Evolutionary conservation across 1,139 yeast species (phyloP).

Genomic region (Yamadazyma sp.): DNA sequence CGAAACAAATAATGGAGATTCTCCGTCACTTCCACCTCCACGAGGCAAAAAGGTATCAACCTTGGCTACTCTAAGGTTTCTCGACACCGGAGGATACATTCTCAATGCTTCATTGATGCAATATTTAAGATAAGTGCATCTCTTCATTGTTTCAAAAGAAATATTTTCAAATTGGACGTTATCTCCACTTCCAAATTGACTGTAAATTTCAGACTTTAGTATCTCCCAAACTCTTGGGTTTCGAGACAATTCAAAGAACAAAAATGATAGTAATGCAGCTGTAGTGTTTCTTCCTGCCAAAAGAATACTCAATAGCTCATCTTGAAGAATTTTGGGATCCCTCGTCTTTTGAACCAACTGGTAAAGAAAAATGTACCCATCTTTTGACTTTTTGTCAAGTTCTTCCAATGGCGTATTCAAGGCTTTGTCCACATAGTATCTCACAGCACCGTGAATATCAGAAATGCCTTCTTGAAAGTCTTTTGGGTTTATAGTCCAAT

Average conservation of each 20-base stretch:
- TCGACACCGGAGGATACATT: constrained; percentile 54
- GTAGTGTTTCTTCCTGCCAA: constrained; percentile 57
- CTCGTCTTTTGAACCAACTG: constrained; percentile 47
- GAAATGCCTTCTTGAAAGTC: constrained; percentile 21
- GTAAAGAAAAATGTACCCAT: constrained; percentile 46
- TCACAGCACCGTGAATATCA: constrained; percentile 27
- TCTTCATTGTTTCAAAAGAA: constrained; percentile 47
- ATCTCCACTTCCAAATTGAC: constrained; percentile 25
- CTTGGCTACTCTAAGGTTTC: constrained; percentile 43
- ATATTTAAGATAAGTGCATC: constrained; percentile 47
- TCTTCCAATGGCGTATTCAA: constrained; percentile 24
- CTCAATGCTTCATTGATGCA: constrained; percentile 52
- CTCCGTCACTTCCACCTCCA: constrained; percentile 52
- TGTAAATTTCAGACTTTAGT: constrained; percentile 32
- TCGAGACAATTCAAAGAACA: constrained; percentile 41
- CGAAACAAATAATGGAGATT: constrained; percentile 40
- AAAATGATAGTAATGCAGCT: constrained; percentile 46
- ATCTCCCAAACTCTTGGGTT: constrained; percentile 36
- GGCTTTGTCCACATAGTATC: constrained; percentile 25
- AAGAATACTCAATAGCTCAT: constrained; percentile 47
- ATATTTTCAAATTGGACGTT: constrained; percentile 18
- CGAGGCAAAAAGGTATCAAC: constrained; percentile 37
- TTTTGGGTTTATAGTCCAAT: constrained; percentile 23
- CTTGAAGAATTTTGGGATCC: constrained; percentile 45
- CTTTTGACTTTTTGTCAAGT: constrained; percentile 24